Base-by-base conservation (phyloP, 2,329 filamentous ascomycete genomes). In the Phaeosphaeria sp. region DNA sequence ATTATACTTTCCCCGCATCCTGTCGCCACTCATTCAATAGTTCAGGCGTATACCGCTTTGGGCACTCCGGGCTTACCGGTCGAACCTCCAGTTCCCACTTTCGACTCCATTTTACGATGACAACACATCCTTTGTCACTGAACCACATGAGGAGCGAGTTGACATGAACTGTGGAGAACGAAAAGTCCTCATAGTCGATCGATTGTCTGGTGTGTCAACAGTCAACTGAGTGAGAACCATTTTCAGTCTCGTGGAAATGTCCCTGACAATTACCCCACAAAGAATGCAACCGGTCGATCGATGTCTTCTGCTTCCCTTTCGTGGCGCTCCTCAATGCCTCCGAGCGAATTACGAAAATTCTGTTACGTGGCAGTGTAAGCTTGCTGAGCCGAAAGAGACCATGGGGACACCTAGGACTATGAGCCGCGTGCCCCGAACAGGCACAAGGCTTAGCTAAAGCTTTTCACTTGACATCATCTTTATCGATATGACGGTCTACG, bases 301-400 rank as follows among this genome's bases (percentile, higher is more conserved):
- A 42, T 22, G 52, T 25, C 42, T 41, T 33, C 49, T 22, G 18
- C 27, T 56, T 23, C 27, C 15, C 46, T 30, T 7, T 11, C 30
- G 22, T 43, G n/a, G 23, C 39, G n/a, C 15, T 42, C 17, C 18
- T 11, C 23, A 10, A 11, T 18, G 15, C 36, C 33, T 30, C 3
- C 25, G 11, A 55, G 22, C 64, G 60, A 67, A 65, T 65, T 4
- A 42, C 2, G 9, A 18, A n/a, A 27, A 61, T 63, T 20, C 22
- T 63, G 55, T 67, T 67, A 67, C 63, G 56, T 64, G 63, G 55
- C 44, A 57, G 41, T 51, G 50, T 55, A 21, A 48, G 33, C 43
- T 54, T 47, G 22, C 49, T 21, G n/a, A 20, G 17, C 27, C 22
- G 21, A 42, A 50, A 46, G n/a, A 30, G 23, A n/a, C 27, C 39